phyloP scores from a whole-genome alignment of 2,329 filamentous ascomycete genomes.

The Knufia petricola region DNA sequence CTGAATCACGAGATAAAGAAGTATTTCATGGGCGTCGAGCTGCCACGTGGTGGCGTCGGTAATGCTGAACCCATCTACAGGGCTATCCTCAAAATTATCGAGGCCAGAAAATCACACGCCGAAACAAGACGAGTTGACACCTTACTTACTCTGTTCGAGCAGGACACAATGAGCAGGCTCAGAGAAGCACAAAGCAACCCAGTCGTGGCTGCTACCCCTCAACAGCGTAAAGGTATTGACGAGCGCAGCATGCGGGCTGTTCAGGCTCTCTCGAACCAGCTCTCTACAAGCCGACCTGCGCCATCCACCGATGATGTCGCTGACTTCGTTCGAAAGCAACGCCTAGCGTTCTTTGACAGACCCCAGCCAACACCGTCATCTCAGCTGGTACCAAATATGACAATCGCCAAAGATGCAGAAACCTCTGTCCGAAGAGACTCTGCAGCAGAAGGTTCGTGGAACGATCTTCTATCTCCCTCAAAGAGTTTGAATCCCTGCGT shows the following conservation, averaged over 20 bases:
- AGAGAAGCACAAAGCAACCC: neutral
- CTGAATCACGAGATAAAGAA: neutral
- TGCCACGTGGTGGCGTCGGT: neutral
- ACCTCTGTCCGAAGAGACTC: neutral
- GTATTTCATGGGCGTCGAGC: neutral
- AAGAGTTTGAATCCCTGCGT: neutral
- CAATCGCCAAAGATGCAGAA: neutral
- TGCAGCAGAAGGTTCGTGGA: constrained; percentile 9
- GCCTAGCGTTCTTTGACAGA: constrained; percentile 18
- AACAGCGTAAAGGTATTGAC: neutral
- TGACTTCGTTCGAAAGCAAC: constrained; percentile 16
- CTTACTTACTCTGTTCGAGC: neutral
- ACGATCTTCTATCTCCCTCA: neutral
- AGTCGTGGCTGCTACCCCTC: neutral
- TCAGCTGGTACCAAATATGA: neutral
- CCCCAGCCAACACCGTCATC: neutral
- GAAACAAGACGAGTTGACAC: neutral
- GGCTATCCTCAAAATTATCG: neutral
- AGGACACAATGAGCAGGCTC: neutral
- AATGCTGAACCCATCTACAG: neutral
- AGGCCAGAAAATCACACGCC: neutral
- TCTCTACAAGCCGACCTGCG: neutral
- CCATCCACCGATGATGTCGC: neutral
- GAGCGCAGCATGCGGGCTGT: neutral
- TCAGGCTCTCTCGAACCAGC: neutral